These are phyloP conservation scores for Oryza australiensis DNA, from an alignment of 176 grass and related monocot genomes.

Conservation along the genomic window DNA sequence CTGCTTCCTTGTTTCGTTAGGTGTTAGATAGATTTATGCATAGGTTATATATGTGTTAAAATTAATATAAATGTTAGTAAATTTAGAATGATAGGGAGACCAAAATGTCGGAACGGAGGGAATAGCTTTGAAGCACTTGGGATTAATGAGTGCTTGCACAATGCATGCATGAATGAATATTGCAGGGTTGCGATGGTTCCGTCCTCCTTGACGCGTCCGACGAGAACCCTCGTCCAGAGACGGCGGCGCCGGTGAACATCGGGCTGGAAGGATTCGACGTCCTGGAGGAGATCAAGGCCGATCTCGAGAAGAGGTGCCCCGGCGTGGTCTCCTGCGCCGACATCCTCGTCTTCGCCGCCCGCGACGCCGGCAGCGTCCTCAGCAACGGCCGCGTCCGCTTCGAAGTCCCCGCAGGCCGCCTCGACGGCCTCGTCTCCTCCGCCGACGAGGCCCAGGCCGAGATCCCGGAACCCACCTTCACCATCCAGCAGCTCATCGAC, in stretches of 20 bases:
- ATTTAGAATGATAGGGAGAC: no score
- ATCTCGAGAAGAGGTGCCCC: constrained; percentile 47
- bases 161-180: not conserved
- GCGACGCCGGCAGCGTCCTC: constrained; percentile 41
- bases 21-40: no score
- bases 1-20: no score
- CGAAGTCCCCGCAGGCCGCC: constrained; percentile 55
- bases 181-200: constrained; percentile 64
- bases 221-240: constrained; percentile 47
- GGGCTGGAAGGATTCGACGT: constrained; percentile 51
- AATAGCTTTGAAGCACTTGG: no score
- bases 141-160: no score
- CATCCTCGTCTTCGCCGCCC: constrained; percentile 61
- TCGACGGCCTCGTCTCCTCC: constrained; percentile 55
- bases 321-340: constrained; percentile 56
- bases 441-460: constrained; percentile 49
- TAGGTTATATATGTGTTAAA: no score
- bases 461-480: constrained; percentile 43
- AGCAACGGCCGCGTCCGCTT: constrained; percentile 45
- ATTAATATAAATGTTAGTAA: no score
- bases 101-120: no score
- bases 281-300: constrained; percentile 56
- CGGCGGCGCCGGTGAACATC: constrained; percentile 38
- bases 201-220: constrained; percentile 43
- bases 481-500: constrained; percentile 28